Evolutionary conservation across 2,329 filamentous ascomycete species (phyloP), one percentile per base, ranked within the genome.

Genomic region (Basipetospora chlamydospora): DNA sequence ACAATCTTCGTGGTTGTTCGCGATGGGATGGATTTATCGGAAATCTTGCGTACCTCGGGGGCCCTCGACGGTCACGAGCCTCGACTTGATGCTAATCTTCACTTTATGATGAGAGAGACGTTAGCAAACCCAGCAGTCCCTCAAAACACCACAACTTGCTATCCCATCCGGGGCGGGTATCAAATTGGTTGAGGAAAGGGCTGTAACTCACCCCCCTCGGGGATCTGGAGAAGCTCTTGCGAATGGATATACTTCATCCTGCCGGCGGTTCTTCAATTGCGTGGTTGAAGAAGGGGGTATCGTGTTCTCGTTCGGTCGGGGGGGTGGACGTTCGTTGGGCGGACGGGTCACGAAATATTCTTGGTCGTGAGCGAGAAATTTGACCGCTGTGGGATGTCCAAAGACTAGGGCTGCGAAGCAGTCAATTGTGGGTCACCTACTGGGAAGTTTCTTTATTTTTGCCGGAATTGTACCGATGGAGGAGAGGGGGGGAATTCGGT

Each of bases 201-300:
- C 30, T n/a, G 26, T 18, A 10, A 82, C 84, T 70, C 79, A 94
- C 86, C 86, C 73, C 87, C 84, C 66, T 95, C 85, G 59, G 92
- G 90, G 68, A 98, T 85, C 59, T 79, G 76, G 70, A 98, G 75
- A 69, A 76, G 73, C 79, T 98, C 88, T 72, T 88, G 75, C 61
- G 85, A 93, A 77, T 95, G 86, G 73, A 98, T 94, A 84, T 95
- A 96, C 76, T 83, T 92, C 90, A 96, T 96, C 70, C 83, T 95
- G 81, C 70, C 67, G 65, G 62, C 62, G 29, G 26, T 26, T 33
- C 35, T 38, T 38, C 35, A 38, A 38, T 38, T 38, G 35, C 23
- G 28, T 37, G 21, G 35, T 38, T 38, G 35, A 38, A 38, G 54
- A 55, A 56, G 55, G 58, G 55, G 55, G 55, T 57, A 55, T 57